phyloP scores from a whole-genome alignment of 495 filamentous ascomycete genomes.

The Beverwykella pulmonaria region DNA sequence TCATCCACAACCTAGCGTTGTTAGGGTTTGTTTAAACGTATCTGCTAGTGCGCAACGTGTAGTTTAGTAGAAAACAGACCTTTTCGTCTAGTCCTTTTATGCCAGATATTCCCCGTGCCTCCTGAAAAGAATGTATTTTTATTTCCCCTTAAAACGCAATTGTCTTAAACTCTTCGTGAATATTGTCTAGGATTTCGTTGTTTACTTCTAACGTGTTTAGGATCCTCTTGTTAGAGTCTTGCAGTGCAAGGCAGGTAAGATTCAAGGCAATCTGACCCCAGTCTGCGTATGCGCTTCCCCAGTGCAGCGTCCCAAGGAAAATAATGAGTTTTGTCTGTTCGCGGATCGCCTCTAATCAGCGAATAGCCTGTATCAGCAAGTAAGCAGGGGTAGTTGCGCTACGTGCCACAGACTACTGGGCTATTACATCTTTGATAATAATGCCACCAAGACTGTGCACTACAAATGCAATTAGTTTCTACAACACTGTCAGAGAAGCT shows the following conservation, averaged over 20 bases:
- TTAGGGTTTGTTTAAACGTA: conserved; percentile 14
- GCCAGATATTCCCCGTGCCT: conserved; percentile 46
- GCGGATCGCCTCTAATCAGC: conserved; percentile 38
- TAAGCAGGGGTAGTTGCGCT: background rate
- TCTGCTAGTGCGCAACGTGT: background rate
- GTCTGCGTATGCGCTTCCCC: conserved; percentile 43
- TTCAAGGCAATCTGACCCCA: conserved; percentile 44
- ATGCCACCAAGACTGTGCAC: conserved; percentile 51
- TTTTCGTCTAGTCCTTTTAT: conserved; percentile 46
- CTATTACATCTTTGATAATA: conserved; percentile 46
- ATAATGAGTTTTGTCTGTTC: conserved; percentile 44
- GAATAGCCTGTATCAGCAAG: conserved; percentile 24
- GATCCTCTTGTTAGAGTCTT: conserved; percentile 40
- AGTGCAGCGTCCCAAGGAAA: conserved; percentile 51
- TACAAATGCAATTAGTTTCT: conserved; percentile 46
- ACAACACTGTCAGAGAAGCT: background rate
- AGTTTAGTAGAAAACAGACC: conserved; percentile 26
- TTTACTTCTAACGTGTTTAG: conserved; percentile 44
- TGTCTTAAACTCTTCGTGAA: conserved; percentile 44
- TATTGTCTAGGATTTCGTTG: conserved; percentile 47
- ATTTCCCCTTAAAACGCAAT: conserved; percentile 37
- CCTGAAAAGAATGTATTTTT: conserved; percentile 50
- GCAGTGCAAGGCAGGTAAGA: conserved; percentile 39
- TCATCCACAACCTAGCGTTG: conserved; percentile 42
- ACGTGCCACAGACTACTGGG: background rate